Conservation (phyloP, 1,139 yeast species). For the Candida glucosophila region DNA sequence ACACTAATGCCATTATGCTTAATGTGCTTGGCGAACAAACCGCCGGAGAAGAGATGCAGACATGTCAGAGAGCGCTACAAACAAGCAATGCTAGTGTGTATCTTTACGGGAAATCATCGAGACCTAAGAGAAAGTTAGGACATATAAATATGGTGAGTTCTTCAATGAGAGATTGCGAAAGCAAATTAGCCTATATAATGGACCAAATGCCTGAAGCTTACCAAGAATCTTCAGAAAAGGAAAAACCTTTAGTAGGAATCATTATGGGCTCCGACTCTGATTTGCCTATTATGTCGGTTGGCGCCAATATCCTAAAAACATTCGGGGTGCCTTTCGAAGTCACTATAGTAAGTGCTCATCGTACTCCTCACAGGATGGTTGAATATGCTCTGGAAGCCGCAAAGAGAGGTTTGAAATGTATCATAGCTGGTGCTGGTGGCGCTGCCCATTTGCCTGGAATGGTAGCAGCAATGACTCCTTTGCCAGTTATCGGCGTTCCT, state of each 20-base stretch:
- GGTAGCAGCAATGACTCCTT: slow-evolving; percentile 98
- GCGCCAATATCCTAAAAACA: slow-evolving; percentile 73
- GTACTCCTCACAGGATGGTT: slow-evolving; percentile 94
- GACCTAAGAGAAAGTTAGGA: slow-evolving; percentile 90
- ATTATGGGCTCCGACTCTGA: slow-evolving; percentile 99
- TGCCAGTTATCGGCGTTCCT: slow-evolving; percentile 97
- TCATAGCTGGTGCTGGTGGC: slow-evolving; percentile 99
- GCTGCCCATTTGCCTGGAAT: slow-evolving; percentile 99
- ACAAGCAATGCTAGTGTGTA: slow-evolving; percentile 88
- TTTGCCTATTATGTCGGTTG: slow-evolving; percentile 89
- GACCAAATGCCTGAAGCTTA: slow-evolving; percentile 22
- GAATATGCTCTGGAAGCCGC: slow-evolving; percentile 84
- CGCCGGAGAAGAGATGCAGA: slow-evolving; percentile 57
- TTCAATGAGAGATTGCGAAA: slow-evolving; percentile 76
- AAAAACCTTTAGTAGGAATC: slow-evolving; percentile 71
- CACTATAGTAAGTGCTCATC: slow-evolving; percentile 95
- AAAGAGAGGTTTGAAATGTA: slow-evolving; percentile 75
- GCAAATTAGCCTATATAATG: slow-evolving; percentile 55
- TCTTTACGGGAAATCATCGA: slow-evolving; percentile 80
- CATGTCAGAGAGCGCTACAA: slow-evolving; percentile 73
- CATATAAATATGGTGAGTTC: slow-evolving; percentile 84
- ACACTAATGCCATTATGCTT: slow-evolving; percentile 84
- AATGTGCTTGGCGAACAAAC: slow-evolving; percentile 74
- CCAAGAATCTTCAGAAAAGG: slow-evolving; percentile 16
- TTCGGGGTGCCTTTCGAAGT: slow-evolving; percentile 92